phyloP scores from a whole-genome alignment of 139 green algal species.

The Micractinium conductrix region DNA sequence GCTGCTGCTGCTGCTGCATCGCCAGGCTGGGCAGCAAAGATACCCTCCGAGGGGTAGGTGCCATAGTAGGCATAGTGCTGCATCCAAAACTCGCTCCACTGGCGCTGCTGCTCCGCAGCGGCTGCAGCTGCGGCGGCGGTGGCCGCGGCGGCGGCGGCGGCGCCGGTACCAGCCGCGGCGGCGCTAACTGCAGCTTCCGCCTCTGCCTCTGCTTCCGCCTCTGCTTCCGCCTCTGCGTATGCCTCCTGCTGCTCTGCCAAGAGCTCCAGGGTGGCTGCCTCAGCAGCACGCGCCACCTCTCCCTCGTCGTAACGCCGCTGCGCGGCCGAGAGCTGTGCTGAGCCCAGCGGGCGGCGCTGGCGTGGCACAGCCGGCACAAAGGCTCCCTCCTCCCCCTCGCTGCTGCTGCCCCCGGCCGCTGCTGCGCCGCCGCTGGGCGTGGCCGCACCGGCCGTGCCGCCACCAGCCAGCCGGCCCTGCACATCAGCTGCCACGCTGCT shows the following conservation, averaged over 20 bases:
- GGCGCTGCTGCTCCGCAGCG: slow-evolving; percentile 18
- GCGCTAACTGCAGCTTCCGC: not conserved
- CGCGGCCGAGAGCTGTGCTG: slow-evolving; percentile 13
- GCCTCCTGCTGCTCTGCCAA: slow-evolving; percentile 2
- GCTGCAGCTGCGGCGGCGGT: not conserved
- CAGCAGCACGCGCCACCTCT: not conserved
- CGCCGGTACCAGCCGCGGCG: not conserved
- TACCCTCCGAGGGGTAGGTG: not conserved
- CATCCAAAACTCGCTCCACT: slow-evolving; percentile 33
- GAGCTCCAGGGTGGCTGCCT: slow-evolving; percentile 18
- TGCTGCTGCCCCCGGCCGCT: not conserved
- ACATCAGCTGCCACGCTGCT: slow-evolving; percentile 23
- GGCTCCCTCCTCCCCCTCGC: not conserved
- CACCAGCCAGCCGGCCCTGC: not conserved
- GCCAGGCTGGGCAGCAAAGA: not conserved
- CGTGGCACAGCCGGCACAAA: not conserved
- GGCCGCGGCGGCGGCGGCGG: not conserved
- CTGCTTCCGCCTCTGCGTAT: slow-evolving; percentile 6
- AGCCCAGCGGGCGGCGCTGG: slow-evolving; percentile 29
- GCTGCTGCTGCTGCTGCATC: not conserved
- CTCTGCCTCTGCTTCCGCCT: not conserved
- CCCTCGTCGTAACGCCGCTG: slow-evolving; percentile 4
- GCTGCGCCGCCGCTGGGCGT: not conserved
- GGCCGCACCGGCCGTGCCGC: too few species aligned
- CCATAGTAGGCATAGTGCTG: slow-evolving; percentile 29